Base-by-base conservation (phyloP, 129 eudicot genomes). In the Glebionis coronaria region DNA sequence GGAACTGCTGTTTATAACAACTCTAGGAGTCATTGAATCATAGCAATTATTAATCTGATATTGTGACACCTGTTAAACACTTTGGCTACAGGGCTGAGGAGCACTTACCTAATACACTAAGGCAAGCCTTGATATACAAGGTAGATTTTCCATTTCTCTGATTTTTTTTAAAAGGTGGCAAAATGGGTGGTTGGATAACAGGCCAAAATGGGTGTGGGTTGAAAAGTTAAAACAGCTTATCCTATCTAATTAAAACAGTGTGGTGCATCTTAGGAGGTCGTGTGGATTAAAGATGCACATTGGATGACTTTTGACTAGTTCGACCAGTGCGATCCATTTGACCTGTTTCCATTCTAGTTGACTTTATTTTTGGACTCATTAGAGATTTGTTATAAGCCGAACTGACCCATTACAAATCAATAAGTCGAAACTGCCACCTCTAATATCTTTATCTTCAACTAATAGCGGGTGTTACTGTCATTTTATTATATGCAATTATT, bases 121-220 rank as follows among this genome's bases (percentile, higher is more conserved):
- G 98, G 84, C 98, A 93, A 67, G 98, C 96, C 5, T 80, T 93
- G 70, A 93, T 93, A 78, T 93, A 88, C 56, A 79, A 93, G 95
- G 98, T 93, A 75, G 58, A 12, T 60, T 44, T 19, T 73, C 38
- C 56, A 63, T 65, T 20, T 69, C 14, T 45, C 15, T 49, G 4
- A 31, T n/a, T 62, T 61, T 40, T 52, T 18, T n/a, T n/a, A n/a
- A 5, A 44, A 58, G 63, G 40, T 25, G 63, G 44, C 28, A 58
- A 7, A 28, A 58, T 58, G 40, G 16, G 15, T 7, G 28, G 28
- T 14, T 56, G 11, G 40, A n/a, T 14, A 21, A 56, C 28, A 20
- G 38, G 20, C 4, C 31, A 20, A 35, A 35, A 35, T 2, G 8
- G 42, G 42, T 35, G 8, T 35, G 9, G 8, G 10, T 35, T 35